Percentiles rank a stretch among this genome's conserved stretches.
Conservation (phyloP, 2,329 filamentous ascomycete genomes). For the Westerdykella aurantiaca region DNA sequence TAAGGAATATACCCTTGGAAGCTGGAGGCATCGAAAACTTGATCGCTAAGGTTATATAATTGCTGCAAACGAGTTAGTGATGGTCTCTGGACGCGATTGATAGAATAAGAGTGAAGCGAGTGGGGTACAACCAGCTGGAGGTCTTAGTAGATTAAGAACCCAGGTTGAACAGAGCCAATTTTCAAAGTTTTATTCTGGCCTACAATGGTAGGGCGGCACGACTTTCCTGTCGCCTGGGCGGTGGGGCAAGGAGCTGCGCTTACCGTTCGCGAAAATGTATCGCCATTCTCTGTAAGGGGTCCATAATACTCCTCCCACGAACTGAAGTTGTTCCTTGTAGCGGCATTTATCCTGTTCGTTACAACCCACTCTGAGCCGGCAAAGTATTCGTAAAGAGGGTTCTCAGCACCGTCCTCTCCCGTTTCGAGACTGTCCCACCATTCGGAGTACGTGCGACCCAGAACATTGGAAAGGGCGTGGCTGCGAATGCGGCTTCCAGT, state of each 20-base stretch:
- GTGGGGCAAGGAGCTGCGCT: neutral
- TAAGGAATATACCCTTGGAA: slow-evolving; percentile 22
- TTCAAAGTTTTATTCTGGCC: too few relatives aligned
- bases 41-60: slow-evolving; percentile 8
- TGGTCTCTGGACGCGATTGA: too few relatives aligned
- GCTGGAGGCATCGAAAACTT: slow-evolving; percentile 8
- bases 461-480: slow-evolving; percentile 22
- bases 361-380: slow-evolving; percentile 22
- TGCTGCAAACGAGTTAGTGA: slow-evolving; percentile 2
- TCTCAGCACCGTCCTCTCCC: neutral
- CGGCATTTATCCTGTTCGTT: slow-evolving; percentile 13
- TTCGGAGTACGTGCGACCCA: slow-evolving; percentile 12
- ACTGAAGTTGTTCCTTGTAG: slow-evolving; percentile 27
- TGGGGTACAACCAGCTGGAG: neutral
- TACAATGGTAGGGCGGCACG: too few relatives aligned
- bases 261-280: slow-evolving; percentile 32
- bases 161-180: too few relatives aligned
- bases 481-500: slow-evolving; percentile 42
- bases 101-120: too few relatives aligned
- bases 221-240: too few relatives aligned
- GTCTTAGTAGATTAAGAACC: too few relatives aligned
- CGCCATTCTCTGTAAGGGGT: slow-evolving; percentile 20
- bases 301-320: slow-evolving; percentile 40
- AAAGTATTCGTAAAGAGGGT: neutral
- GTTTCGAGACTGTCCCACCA: slow-evolving; percentile 1